Percentiles rank a stretch among this genome's conserved stretches.
Evolutionary conservation across 2,329 filamentous ascomycete genomes (phyloP).

Genomic region (Aureobasidium namibiae): DNA sequence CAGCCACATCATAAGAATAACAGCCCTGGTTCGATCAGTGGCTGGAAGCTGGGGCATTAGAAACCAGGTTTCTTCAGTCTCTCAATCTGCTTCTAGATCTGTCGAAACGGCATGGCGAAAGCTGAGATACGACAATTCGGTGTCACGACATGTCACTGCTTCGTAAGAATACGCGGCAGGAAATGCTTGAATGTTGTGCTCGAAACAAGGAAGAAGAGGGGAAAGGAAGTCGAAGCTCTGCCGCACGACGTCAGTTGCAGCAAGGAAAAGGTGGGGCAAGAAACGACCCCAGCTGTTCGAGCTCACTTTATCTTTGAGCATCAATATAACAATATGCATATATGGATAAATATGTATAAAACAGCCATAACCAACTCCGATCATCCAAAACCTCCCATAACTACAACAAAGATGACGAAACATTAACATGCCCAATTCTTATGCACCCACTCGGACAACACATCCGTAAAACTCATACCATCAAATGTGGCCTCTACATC

Average conservation of each 20-base stretch:
- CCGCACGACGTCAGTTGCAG: not conserved
- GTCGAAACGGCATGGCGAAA: not conserved
- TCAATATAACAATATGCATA: not conserved
- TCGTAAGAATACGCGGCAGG: not conserved
- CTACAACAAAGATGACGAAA: not conserved
- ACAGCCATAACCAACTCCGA: not conserved
- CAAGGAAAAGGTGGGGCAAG: not conserved
- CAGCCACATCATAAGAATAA: not conserved
- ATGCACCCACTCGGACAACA: constrained; percentile 53
- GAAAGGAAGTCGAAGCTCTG: not conserved
- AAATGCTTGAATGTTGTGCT: not conserved
- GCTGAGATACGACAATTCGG: not conserved
- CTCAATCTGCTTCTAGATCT: not conserved
- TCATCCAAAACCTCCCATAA: not conserved
- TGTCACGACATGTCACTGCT: not conserved
- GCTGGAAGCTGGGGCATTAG: not conserved
- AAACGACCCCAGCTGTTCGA: not conserved
- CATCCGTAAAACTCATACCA: constrained; percentile 46
- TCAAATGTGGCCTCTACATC: constrained; percentile 47
- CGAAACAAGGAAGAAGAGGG: not conserved
- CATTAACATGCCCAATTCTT: constrained; percentile 42
- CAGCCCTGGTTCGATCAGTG: not conserved
- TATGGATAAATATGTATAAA: not conserved
- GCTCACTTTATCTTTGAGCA: not conserved
- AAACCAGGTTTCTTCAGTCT: not conserved